A percentile compares a stretch with the other conserved stretches of the same genome.
These are phyloP conservation scores for Lepidium campestre DNA, from an alignment of 441 rosid genomes.

Conservation along the genomic window DNA sequence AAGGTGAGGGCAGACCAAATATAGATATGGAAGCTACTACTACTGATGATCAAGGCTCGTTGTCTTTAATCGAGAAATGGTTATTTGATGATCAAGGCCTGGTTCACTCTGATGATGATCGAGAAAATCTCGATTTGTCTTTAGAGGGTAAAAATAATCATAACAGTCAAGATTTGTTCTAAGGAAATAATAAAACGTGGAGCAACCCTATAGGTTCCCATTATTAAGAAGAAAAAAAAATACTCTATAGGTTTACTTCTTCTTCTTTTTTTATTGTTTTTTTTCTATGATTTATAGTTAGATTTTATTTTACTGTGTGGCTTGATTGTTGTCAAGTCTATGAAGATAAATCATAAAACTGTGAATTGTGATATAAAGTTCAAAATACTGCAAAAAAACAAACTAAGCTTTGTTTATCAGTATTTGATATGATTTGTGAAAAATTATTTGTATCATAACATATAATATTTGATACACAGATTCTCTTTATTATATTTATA, in stretches of 20 bases:
- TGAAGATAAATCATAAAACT: neutral
- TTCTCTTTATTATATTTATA: neutral
- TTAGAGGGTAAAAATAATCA: constrained; percentile 32
- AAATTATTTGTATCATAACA: neutral
- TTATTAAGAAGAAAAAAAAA: no score
- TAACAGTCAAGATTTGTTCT: constrained; percentile 16
- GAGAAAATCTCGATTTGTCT: constrained; percentile 31
- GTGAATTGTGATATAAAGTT: neutral
- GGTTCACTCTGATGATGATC: constrained; percentile 32
- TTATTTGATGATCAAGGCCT: constrained; percentile 54
- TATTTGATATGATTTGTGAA: neutral
- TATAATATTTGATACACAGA: neutral
- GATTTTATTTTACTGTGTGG: neutral
- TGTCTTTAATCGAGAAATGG: constrained; percentile 73
- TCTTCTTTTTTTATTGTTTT: neutral
- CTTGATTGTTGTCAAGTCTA: neutral
- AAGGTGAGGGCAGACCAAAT: constrained; percentile 38
- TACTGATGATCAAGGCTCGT: constrained; percentile 30
- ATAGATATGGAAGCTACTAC: neutral
- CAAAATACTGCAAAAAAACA: no score
- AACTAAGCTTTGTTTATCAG: no score
- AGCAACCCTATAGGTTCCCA: neutral
- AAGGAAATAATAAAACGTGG: neutral
- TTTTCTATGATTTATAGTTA: neutral
- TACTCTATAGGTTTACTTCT: neutral